A percentile compares a stretch with the other conserved stretches of the same genome.
These are phyloP conservation scores for Tieghemostelium lacteum DNA, from an alignment of 78 protist genomes.

Conservation along the genomic window DNA sequence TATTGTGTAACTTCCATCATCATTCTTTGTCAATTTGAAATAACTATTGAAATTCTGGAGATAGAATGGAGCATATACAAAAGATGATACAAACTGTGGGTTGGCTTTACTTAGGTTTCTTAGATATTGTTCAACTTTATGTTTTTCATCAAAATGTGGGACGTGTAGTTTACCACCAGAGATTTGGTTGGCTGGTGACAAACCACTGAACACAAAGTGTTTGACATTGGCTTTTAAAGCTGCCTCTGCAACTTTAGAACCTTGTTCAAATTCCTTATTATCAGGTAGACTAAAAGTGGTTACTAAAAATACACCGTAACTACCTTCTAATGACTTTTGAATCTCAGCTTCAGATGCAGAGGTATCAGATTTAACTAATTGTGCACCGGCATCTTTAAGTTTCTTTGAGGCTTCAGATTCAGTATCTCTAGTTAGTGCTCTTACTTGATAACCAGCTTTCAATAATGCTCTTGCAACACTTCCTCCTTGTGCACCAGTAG, in stretches of 20 bases:
- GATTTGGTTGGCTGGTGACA: background rate
- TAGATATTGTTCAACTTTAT: background rate
- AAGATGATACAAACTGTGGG: background rate
- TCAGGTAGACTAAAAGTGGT: constrained; percentile 9
- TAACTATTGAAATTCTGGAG: background rate
- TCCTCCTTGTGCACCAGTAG: constrained; percentile 19
- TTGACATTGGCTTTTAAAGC: background rate
- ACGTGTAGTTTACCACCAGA: constrained; percentile 2
- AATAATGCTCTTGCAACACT: constrained; percentile 1
- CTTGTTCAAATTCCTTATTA: background rate
- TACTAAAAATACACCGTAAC: constrained; percentile 30
- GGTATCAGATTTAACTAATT: constrained; percentile 17
- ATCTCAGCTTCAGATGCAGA: background rate
- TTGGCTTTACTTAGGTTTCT: background rate
- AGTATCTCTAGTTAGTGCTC: constrained; percentile 8
- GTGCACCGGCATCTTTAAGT: constrained; percentile 9
- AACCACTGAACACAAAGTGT: constrained; percentile 14
- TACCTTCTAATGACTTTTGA: constrained; percentile 1
- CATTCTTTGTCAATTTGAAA: background rate
- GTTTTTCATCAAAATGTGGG: constrained; percentile 19
- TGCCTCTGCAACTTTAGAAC: constrained; percentile 4
- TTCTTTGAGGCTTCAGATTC: background rate
- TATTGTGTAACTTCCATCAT: background rate
- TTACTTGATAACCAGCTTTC: background rate
- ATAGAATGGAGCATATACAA: constrained; percentile 25